Conservation (phyloP, 768 basidiomycete species). For the Rhodotorula paludigena region DNA sequence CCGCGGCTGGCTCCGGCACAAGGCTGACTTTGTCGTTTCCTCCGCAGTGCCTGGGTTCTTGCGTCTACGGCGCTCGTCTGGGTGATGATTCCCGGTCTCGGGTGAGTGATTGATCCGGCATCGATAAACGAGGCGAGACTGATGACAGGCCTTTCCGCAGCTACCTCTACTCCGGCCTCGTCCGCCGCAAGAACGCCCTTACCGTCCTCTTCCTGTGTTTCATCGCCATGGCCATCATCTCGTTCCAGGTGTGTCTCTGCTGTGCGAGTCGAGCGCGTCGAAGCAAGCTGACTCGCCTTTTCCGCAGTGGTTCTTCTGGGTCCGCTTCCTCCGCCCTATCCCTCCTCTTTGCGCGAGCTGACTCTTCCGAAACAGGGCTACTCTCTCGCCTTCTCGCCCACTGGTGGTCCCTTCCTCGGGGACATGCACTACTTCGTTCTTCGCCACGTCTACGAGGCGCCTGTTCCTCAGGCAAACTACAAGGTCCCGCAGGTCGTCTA, state of each 20-base stretch:
- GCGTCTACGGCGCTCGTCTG: slow-evolving; percentile 58
- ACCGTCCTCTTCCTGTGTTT: slow-evolving; percentile 56
- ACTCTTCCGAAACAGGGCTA: slow-evolving; percentile 52
- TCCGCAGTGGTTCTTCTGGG: slow-evolving; percentile 95
- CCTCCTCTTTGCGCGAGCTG: not conserved
- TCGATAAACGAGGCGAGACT: not conserved
- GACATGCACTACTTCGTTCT: slow-evolving; percentile 75
- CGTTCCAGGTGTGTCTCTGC: slow-evolving; percentile 44
- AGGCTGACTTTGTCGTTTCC: not conserved
- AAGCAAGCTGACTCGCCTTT: not conserved
- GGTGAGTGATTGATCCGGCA: slow-evolving; percentile 55
- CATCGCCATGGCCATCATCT: slow-evolving; percentile 40
- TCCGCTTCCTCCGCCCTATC: not conserved
- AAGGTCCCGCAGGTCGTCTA: slow-evolving; percentile 65
- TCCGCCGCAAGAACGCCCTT: slow-evolving; percentile 87
- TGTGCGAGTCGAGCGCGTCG: not conserved
- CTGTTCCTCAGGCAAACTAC: slow-evolving; percentile 42
- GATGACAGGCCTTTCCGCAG: slow-evolving; percentile 50
- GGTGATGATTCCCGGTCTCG: slow-evolving; percentile 79
- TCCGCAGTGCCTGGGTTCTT: slow-evolving; percentile 57
- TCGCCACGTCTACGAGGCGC: slow-evolving; percentile 54
- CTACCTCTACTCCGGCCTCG: slow-evolving; percentile 53
- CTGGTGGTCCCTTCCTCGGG: slow-evolving; percentile 75
- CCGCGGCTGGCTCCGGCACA: not conserved
- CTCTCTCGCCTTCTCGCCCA: slow-evolving; percentile 76